These are phyloP conservation scores for Funneliformis mosseae DNA, from an alignment of 192 early-diverging fungal species.

Conservation along the genomic window DNA sequence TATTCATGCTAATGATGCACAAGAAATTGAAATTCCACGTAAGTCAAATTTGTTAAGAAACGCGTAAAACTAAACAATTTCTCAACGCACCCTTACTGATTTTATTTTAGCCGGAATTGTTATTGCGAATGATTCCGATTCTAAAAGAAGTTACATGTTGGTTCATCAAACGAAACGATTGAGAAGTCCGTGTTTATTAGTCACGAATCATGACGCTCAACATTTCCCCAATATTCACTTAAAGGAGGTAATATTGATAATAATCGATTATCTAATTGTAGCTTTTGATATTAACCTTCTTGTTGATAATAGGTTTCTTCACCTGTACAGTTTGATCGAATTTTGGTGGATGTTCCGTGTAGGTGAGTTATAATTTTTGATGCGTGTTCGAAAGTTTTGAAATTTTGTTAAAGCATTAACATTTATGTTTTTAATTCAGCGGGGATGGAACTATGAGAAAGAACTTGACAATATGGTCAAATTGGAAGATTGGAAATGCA, in stretches of 20 bases:
- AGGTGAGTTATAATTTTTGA: constrained; percentile 34
- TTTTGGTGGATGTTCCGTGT: constrained; percentile 97
- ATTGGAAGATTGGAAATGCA: constrained; percentile 77
- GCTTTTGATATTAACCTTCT: neutral
- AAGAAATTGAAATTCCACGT: constrained; percentile 56
- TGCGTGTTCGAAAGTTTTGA: neutral
- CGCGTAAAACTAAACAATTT: neutral
- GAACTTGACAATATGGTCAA: constrained; percentile 89
- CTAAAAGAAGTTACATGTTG: constrained; percentile 88
- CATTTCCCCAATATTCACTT: constrained; percentile 78
- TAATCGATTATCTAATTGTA: neutral
- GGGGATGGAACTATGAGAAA: constrained; percentile 98
- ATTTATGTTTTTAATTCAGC: constrained; percentile 38
- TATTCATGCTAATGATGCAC: constrained; percentile 63
- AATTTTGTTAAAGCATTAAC: neutral
- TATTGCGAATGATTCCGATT: constrained; percentile 96
- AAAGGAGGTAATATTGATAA: neutral
- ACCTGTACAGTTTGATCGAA: constrained; percentile 90
- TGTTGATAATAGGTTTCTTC: neutral
- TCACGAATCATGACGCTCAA: constrained; percentile 96
- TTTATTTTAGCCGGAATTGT: constrained; percentile 69
- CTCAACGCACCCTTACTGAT: neutral
- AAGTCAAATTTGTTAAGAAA: constrained; percentile 20
- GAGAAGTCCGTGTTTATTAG: constrained; percentile 88
- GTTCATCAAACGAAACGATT: constrained; percentile 96